Evolutionary conservation across 441 rosid genomes (phyloP).

Genomic region (Biscutella laevigata): DNA sequence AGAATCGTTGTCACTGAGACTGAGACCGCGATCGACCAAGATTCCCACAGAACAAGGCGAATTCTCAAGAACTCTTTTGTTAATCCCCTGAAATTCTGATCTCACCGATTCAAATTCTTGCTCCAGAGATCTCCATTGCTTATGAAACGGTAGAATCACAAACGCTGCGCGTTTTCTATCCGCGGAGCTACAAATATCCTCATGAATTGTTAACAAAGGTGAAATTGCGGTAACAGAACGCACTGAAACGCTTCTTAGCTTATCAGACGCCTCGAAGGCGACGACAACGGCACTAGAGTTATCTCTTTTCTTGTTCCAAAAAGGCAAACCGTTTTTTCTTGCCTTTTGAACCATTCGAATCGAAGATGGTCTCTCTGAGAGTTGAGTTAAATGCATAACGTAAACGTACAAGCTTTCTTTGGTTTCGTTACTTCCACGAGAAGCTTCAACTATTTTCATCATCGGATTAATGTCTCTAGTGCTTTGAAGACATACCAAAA

Average conservation of each 20-base stretch:
- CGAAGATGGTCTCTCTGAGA: constrained; percentile 42
- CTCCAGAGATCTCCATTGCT: constrained; percentile 48
- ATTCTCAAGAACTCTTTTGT: constrained; percentile 33
- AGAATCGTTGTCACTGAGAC: constrained; percentile 19
- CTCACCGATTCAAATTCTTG: constrained; percentile 50
- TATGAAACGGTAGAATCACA: constrained; percentile 60
- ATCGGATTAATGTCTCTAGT: constrained; percentile 33
- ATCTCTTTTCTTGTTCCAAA: constrained; percentile 31
- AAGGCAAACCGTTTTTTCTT: constrained; percentile 35
- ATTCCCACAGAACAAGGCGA: constrained; percentile 46
- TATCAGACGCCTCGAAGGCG: constrained; percentile 33
- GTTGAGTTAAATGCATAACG: constrained; percentile 59
- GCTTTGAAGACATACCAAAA: constrained; percentile 44
- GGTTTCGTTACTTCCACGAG: constrained; percentile 41
- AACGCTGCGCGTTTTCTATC: constrained; percentile 45
- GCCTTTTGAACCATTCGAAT: constrained; percentile 42
- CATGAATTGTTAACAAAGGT: constrained; percentile 29
- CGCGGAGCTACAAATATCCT: constrained; percentile 39
- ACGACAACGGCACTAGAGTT: constrained; percentile 25
- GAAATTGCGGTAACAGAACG: constrained; percentile 48
- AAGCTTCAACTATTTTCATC: constrained; percentile 53
- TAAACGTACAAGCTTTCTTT: constrained; percentile 41
- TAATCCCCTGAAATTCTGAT: constrained; percentile 36
- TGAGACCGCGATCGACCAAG: constrained; percentile 40
- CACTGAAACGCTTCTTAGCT: constrained; percentile 29